Conservation (phyloP, 2,329 filamentous ascomycete genomes). For the Alternaria sp. region DNA sequence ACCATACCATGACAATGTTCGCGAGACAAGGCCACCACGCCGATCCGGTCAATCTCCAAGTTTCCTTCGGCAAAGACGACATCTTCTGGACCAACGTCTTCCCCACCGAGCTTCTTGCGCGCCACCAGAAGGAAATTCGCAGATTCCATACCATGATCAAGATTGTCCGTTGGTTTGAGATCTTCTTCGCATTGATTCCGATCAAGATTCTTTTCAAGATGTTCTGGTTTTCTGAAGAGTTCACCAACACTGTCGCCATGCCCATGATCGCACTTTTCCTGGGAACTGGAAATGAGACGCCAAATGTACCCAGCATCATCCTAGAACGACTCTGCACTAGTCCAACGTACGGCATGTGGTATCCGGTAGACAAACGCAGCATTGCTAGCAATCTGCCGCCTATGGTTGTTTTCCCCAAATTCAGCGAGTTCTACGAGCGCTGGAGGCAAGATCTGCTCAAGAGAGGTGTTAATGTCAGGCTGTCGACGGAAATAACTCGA, state of each 20-base stretch:
- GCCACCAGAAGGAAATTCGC: conserved; percentile 62
- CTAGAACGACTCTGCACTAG: conserved; percentile 60
- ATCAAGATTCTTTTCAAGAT: conserved; percentile 70
- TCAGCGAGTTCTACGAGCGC: conserved; percentile 65
- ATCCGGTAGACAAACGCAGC: conserved; percentile 56
- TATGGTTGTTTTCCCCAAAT: conserved; percentile 68
- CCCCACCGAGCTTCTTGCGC: conserved; percentile 63
- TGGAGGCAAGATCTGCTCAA: conserved; percentile 62
- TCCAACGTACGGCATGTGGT: conserved; percentile 67
- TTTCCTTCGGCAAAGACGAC: conserved; percentile 68
- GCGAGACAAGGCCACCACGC: conserved; percentile 62
- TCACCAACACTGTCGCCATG: conserved; percentile 72
- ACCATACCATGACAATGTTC: conserved; percentile 72
- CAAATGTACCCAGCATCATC: conserved; percentile 72
- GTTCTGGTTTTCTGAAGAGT: conserved; percentile 73
- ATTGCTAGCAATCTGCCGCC: conserved; percentile 59
- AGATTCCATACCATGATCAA: conserved; percentile 62
- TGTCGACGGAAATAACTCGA: conserved; percentile 62
- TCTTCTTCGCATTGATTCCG: conserved; percentile 64
- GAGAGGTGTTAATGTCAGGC: conserved; percentile 63
- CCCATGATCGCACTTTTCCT: conserved; percentile 76
- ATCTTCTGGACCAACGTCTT: conserved; percentile 72
- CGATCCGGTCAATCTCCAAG: conserved; percentile 65
- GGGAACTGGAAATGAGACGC: conserved; percentile 76
- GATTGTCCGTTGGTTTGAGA: conserved; percentile 65